Evolutionary conservation across 306 rosid genomes (phyloP).

Genomic region (Aeschynomene evenia): DNA sequence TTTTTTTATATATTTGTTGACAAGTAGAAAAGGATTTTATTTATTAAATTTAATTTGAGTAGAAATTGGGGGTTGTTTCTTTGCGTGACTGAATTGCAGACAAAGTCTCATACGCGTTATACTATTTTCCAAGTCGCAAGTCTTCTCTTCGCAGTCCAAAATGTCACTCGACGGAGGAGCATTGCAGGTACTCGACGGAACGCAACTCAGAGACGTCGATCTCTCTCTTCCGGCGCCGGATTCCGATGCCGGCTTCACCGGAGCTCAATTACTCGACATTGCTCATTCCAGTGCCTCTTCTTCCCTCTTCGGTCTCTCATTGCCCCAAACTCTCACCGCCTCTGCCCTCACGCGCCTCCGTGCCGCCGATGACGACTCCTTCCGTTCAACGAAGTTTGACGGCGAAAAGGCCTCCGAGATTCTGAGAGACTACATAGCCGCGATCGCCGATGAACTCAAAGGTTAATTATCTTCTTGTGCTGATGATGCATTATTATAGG

Average conservation of each 20-base stretch:
- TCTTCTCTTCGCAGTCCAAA: constrained; percentile 33
- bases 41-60: neutral
- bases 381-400: constrained; percentile 36
- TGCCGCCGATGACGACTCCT: constrained; percentile 22
- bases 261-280: constrained; percentile 61
- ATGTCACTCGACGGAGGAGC: constrained; percentile 61
- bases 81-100: neutral
- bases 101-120: constrained; percentile 2
- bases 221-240: constrained; percentile 43
- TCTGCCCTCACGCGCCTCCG: constrained; percentile 58
- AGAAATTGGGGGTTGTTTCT: neutral
- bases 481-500: neutral
- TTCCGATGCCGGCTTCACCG: constrained; percentile 38
- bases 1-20: neutral
- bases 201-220: constrained; percentile 48
- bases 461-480: constrained; percentile 46
- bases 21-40: neutral
- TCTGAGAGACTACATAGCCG: constrained; percentile 56
- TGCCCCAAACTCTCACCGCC: constrained; percentile 56
- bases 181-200: constrained; percentile 70
- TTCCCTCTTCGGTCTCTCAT: constrained; percentile 57
- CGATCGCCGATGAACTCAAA: constrained; percentile 75
- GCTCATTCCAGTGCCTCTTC: constrained; percentile 60
- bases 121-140: neutral
- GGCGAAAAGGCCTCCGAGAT: constrained; percentile 46